These are phyloP conservation scores for Cercospora brassicicola DNA, from an alignment of 2,329 filamentous ascomycete species.

Conservation along the genomic window DNA sequence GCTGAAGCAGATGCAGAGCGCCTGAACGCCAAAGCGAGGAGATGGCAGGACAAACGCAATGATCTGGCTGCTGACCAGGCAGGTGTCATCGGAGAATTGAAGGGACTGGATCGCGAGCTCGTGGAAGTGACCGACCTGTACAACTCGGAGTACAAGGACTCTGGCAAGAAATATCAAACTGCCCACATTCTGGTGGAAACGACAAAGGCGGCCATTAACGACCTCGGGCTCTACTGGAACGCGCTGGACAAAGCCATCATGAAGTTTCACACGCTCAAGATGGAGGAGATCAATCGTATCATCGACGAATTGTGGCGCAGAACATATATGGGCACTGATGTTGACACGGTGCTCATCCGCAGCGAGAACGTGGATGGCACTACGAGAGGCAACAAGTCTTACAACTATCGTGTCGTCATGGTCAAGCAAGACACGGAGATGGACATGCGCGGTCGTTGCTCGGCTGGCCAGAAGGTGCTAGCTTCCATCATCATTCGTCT, in stretches of 20 bases:
- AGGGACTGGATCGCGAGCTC: conserved; percentile 80
- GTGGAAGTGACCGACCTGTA: conserved; percentile 72
- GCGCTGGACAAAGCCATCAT: conserved; percentile 96
- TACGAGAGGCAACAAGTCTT: conserved; percentile 71
- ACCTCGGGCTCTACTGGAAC: conserved; percentile 75
- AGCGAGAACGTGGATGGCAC: conserved; percentile 73
- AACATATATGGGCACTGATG: conserved; percentile 95
- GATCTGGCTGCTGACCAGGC: conserved; percentile 70
- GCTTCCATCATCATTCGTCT: conserved; percentile 97
- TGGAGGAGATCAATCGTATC: conserved; percentile 96
- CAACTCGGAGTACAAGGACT: conserved; percentile 82
- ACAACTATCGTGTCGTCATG: conserved; percentile 98
- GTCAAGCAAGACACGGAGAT: conserved; percentile 95
- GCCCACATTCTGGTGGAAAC: conserved; percentile 86
- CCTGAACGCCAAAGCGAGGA: conserved; percentile 67
- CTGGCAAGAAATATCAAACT: conserved; percentile 77
- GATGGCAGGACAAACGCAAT: conserved; percentile 67
- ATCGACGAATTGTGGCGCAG: conserved; percentile 95
- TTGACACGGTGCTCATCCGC: conserved; percentile 92
- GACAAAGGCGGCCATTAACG: conserved; percentile 88
- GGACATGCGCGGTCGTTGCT: conserved; percentile 98
- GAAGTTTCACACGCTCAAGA: conserved; percentile 93
- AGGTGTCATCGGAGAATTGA: conserved; percentile 73
- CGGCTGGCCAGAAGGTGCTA: conserved; percentile 92
- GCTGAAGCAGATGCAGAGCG: conserved; percentile 79